Evolutionary conservation across 1,139 yeast genomes (phyloP).

Genomic region (Debaryomyces fabryi): DNA sequence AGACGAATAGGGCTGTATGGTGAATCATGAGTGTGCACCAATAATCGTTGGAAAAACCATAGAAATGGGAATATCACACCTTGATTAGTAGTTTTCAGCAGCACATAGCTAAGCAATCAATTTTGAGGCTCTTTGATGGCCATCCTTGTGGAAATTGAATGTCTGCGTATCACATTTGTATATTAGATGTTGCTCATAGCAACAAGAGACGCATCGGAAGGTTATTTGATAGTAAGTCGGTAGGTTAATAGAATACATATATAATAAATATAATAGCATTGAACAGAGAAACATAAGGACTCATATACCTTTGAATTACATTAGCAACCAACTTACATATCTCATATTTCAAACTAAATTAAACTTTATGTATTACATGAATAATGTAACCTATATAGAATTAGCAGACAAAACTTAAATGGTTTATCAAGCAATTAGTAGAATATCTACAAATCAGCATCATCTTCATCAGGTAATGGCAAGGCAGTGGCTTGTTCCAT

Average conservation of each 20-base stretch:
- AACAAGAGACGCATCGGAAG: neutral
- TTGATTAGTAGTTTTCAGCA: neutral
- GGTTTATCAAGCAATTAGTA: constrained; percentile 3
- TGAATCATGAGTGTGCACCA: neutral
- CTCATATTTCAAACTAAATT: neutral
- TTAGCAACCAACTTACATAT: neutral
- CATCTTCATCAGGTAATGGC: constrained; percentile 99
- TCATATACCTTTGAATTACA: neutral
- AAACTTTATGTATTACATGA: constrained; percentile 3
- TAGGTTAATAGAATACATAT: neutral
- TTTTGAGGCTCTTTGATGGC: neutral
- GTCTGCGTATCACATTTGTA: neutral
- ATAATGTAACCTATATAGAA: constrained; percentile 7
- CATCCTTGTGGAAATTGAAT: neutral
- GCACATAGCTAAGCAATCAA: neutral
- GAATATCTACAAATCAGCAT: constrained; percentile 82
- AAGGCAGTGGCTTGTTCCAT: constrained; percentile 99
- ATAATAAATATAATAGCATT: neutral
- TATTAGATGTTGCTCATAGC: neutral
- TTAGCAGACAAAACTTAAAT: neutral
- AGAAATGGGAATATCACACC: no score
- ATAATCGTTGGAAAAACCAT: no score
- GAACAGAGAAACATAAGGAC: no score
- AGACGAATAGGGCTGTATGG: neutral
- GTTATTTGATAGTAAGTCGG: neutral